A percentile compares a stretch with the other conserved stretches of the same genome.
Evolutionary conservation across 139 green algal species (phyloP).

Genomic region (Tetratostichococcus sp.): DNA sequence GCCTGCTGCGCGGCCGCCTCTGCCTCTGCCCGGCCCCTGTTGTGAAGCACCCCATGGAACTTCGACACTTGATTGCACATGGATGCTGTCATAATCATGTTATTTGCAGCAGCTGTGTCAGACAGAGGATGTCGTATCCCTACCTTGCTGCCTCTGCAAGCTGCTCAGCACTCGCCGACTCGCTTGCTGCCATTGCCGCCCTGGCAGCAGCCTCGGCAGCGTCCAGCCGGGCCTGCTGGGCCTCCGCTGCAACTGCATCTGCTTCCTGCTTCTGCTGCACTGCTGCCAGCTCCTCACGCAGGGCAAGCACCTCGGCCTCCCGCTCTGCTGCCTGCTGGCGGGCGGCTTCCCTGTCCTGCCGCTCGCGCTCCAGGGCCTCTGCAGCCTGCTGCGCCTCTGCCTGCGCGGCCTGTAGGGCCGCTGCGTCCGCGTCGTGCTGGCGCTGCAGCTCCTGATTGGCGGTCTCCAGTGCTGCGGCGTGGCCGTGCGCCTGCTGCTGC

Average conservation of each 20-base stretch:
- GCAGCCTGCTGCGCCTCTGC: conserved; percentile 1
- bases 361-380: neutral
- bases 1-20: neutral
- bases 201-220: neutral
- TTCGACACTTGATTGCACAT: no score
- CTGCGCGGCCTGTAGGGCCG: conserved; percentile 5
- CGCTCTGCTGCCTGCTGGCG: neutral
- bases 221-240: neutral
- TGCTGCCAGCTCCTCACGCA: neutral
- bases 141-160: neutral
- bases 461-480: neutral
- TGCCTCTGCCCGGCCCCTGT: neutral
- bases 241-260: neutral
- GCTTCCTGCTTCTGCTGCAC: neutral
- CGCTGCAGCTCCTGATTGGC: conserved; percentile 1
- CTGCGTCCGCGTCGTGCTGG: conserved; percentile 2
- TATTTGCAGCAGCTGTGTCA: no score
- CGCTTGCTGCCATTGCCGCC: neutral
- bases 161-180: neutral
- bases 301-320: neutral
- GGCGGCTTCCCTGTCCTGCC: conserved; percentile 9
- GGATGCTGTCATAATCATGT: no score
- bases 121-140: no score
- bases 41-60: no score
- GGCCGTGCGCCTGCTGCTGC: neutral